Percentiles rank a stretch among this genome's conserved stretches.
phyloP scores from a whole-genome alignment of 306 rosid species.

The Fagus sylvatica region DNA sequence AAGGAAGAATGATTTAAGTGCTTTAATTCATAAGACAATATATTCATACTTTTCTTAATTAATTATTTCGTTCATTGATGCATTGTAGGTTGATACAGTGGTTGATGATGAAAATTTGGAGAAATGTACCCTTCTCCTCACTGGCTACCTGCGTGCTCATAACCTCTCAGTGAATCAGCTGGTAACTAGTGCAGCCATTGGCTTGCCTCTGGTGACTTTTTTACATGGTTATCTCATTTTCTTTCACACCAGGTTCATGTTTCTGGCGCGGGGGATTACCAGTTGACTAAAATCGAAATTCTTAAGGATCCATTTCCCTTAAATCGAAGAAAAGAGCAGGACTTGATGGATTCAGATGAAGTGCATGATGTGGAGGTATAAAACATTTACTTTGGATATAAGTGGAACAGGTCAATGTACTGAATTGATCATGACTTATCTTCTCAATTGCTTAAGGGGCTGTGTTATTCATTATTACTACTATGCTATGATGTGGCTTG shows the following conservation, averaged over 20 bases:
- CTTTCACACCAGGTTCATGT: conserved; percentile 72
- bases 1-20: not conserved
- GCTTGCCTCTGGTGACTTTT: conserved; percentile 25
- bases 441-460: not conserved
- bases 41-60: not conserved
- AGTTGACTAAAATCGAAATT: conserved; percentile 67
- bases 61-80: conserved; percentile 12
- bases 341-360: conserved; percentile 77
- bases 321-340: conserved; percentile 63
- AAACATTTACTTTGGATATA: not conserved
- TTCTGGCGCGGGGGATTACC: conserved; percentile 95
- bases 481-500: not conserved
- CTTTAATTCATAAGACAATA: not conserved
- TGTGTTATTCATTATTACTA: not conserved
- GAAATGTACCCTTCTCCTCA: conserved; percentile 69
- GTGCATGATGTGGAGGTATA: conserved; percentile 55
- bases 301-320: conserved; percentile 81
- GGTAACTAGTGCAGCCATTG: conserved; percentile 46
- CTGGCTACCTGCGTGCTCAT: conserved; percentile 71
- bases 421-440: not conserved
- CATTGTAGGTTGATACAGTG: conserved; percentile 58
- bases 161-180: conserved; percentile 88
- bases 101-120: conserved; percentile 44
- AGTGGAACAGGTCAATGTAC: not conserved
- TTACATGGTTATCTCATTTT: conserved; percentile 32